Conservation (phyloP, 768 basidiomycete species). For the Hortiboletus campestris region DNA sequence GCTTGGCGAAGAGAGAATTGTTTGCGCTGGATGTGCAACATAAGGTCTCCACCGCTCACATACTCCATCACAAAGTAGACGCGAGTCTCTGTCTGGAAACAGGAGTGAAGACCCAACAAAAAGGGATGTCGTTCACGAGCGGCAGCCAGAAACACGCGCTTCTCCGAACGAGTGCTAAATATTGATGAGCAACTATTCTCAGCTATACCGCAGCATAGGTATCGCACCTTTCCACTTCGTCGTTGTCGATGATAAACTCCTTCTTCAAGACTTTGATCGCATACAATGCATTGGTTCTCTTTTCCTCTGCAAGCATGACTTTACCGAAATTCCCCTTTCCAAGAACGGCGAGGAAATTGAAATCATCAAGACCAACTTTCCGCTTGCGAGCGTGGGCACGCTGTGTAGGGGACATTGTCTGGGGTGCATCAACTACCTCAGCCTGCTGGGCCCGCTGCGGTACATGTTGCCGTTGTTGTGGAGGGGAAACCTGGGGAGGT, state of each 20-base stretch:
- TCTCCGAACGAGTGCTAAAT: slow-evolving; percentile 92
- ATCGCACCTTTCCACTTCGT: slow-evolving; percentile 94
- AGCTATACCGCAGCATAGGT: neutral
- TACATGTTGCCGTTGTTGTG: slow-evolving; percentile 26
- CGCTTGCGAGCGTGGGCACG: slow-evolving; percentile 57
- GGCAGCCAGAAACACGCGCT: slow-evolving; percentile 97
- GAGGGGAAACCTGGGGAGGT: slow-evolving; percentile 16
- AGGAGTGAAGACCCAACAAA: slow-evolving; percentile 93
- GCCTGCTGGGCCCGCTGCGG: slow-evolving; percentile 32
- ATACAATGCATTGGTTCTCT: slow-evolving; percentile 81
- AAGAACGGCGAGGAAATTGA: slow-evolving; percentile 97
- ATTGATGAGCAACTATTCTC: slow-evolving; percentile 2
- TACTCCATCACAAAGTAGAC: slow-evolving; percentile 99
- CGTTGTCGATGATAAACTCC: slow-evolving; percentile 99
- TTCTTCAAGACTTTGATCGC: slow-evolving; percentile 99
- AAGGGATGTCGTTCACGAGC: slow-evolving; percentile 97
- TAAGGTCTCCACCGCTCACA: slow-evolving; percentile 96
- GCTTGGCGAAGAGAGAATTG: slow-evolving; percentile 98
- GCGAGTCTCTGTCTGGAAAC: slow-evolving; percentile 99
- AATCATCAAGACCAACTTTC: slow-evolving; percentile 95
- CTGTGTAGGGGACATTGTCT: slow-evolving; percentile 36
- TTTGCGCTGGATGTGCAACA: slow-evolving; percentile 99
- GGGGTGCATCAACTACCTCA: slow-evolving; percentile 23
- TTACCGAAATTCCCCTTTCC: slow-evolving; percentile 99
- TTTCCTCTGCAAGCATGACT: slow-evolving; percentile 99